Evolutionary conservation across 2,329 filamentous ascomycete species (phyloP).

Genomic region (Zalaria obscura): DNA sequence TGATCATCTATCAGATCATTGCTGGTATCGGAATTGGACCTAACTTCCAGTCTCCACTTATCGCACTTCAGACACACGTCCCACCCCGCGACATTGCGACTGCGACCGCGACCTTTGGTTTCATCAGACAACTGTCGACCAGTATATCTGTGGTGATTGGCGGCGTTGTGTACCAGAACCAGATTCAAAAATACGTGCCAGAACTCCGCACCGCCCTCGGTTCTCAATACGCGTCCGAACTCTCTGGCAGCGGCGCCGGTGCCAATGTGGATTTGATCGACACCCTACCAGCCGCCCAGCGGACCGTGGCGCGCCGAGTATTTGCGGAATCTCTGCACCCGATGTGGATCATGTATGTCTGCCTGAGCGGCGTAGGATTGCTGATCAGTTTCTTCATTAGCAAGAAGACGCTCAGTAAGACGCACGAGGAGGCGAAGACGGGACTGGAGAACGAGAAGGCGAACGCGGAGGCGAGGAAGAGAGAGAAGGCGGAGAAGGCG

Average conservation of each 20-base stretch:
- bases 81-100: conserved; percentile 48
- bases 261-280: conserved; percentile 46
- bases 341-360: conserved; percentile 37
- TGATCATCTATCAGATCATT: conserved; percentile 43
- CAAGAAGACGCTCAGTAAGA: conserved; percentile 25
- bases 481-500: conserved; percentile 8
- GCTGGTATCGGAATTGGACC: conserved; percentile 50
- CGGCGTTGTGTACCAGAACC: conserved; percentile 60
- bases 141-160: conserved; percentile 56
- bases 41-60: conserved; percentile 52
- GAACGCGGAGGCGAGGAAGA: conserved; percentile 21
- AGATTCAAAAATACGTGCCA: conserved; percentile 44
- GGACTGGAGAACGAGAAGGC: conserved; percentile 29
- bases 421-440: conserved; percentile 35
- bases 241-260: conserved; percentile 47
- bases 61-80: conserved; percentile 49
- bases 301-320: conserved; percentile 23
- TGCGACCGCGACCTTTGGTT: conserved; percentile 50
- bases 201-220: conserved; percentile 37
- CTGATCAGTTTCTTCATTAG: conserved; percentile 24
- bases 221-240: conserved; percentile 31
- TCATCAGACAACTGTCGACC: conserved; percentile 52
- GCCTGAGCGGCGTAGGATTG: conserved; percentile 25
- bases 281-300: conserved; percentile 33
- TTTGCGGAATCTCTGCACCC: conserved; percentile 29